phyloP scores from a whole-genome alignment of 1,284 basidiomycete species.

The Pseudozyma hubeiensis region DNA sequence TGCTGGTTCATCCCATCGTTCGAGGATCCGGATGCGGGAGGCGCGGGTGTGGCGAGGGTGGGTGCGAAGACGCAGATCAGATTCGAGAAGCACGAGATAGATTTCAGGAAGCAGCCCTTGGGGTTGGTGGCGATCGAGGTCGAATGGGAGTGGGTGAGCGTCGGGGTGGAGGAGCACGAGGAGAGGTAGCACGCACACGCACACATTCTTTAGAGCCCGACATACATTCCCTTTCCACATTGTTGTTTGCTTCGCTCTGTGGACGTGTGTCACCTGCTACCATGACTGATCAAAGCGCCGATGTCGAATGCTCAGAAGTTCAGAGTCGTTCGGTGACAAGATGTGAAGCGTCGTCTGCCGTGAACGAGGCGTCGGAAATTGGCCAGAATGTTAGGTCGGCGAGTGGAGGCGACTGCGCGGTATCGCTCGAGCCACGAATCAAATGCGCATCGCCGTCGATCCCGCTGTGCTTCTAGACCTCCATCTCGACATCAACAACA shows the following conservation, averaged over 20 bases:
- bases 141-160: slow-evolving; percentile 64
- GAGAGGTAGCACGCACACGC: not conserved
- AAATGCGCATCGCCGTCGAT: not conserved
- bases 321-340: too few species aligned
- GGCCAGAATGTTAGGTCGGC: not conserved
- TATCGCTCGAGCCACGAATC: not conserved
- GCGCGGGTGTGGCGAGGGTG: slow-evolving; percentile 6
- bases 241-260: too few species aligned
- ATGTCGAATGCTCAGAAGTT: too few species aligned
- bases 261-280: too few species aligned
- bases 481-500: not conserved
- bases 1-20: slow-evolving; percentile 68
- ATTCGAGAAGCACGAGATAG: slow-evolving; percentile 62
- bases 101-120: slow-evolving; percentile 67
- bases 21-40: slow-evolving; percentile 50
- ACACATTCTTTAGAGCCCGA: too few species aligned
- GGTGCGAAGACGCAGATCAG: slow-evolving; percentile 30
- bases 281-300: too few species aligned
- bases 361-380: too few species aligned
- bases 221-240: too few species aligned
- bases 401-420: not conserved
- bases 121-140: slow-evolving; percentile 62
- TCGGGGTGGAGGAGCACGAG: slow-evolving; percentile 25
- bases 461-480: not conserved
- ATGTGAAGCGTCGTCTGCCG: too few species aligned